A percentile compares a stretch with the other conserved stretches of the same genome.
Conservation (phyloP, 2,329 filamentous ascomycete species). For the Cercospora brassicicola region DNA sequence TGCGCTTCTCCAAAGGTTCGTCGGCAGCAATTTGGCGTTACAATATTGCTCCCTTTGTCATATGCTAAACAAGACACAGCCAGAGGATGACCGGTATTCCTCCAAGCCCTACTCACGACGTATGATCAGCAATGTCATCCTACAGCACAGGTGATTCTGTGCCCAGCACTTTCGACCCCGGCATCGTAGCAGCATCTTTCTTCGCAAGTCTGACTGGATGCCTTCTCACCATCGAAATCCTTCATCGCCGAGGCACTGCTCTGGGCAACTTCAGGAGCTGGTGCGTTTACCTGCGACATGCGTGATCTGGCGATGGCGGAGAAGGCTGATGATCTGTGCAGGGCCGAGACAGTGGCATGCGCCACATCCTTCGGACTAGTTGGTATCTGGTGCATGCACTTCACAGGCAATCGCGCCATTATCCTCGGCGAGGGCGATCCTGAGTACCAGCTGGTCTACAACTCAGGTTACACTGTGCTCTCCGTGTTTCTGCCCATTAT, state of each 20-base stretch:
- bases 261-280: constrained; percentile 37
- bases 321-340: constrained; percentile 24
- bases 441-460: constrained; percentile 69
- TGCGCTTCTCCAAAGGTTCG: not conserved
- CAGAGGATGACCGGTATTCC: not conserved
- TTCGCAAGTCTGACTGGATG: constrained; percentile 73
- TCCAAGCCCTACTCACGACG: not conserved
- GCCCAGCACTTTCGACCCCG: constrained; percentile 48
- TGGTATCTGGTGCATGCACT: constrained; percentile 65
- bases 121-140: constrained; percentile 7
- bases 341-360: constrained; percentile 46
- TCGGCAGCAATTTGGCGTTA: not conserved
- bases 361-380: constrained; percentile 50
- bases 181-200: constrained; percentile 68
- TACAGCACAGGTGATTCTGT: constrained; percentile 28
- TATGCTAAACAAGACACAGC: not conserved
- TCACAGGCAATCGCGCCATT: constrained; percentile 78
- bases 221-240: constrained; percentile 75
- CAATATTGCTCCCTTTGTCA: not conserved
- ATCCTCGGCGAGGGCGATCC: constrained; percentile 63
- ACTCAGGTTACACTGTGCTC: constrained; percentile 66
- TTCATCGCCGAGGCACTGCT: constrained; percentile 58
- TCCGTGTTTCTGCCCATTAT: constrained; percentile 79
- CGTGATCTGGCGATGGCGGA: constrained; percentile 3
- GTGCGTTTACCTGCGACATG: constrained; percentile 22